Evolutionary conservation across 2,329 filamentous ascomycete genomes (phyloP).

Genomic region (Fusarium temperatum): DNA sequence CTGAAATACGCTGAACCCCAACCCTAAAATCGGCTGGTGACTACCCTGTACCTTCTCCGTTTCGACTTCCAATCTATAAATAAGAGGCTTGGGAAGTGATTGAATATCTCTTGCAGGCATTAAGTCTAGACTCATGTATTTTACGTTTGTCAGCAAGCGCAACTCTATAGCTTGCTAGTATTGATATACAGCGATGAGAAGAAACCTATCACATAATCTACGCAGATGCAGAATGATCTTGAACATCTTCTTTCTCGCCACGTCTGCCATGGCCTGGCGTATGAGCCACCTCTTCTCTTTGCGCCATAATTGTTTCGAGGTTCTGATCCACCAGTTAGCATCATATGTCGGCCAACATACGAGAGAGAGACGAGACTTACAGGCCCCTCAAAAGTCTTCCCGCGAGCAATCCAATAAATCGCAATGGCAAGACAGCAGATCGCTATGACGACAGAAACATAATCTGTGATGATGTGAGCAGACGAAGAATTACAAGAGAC

Average conservation of each 20-base stretch:
- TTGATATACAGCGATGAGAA: fast-evolving
- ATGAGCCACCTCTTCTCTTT: not conserved
- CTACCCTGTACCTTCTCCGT: not conserved
- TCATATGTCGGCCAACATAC: not conserved
- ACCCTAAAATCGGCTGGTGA: fast-evolving
- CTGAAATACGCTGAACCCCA: not conserved
- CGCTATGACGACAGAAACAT: not conserved
- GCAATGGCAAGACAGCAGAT: not conserved
- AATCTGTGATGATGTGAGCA: not conserved
- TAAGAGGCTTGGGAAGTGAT: too few relatives aligned
- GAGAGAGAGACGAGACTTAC: not conserved
- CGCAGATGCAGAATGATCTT: not conserved
- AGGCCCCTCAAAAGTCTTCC: not conserved
- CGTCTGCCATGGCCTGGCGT: not conserved
- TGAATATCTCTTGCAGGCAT: too few relatives aligned
- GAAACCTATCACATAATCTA: not conserved
- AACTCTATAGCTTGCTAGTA: too few relatives aligned
- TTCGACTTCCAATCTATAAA: too few relatives aligned
- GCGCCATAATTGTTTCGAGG: not conserved
- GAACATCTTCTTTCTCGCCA: not conserved
- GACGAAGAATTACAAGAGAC: too few relatives aligned
- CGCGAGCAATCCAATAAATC: not conserved
- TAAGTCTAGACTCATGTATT: not conserved
- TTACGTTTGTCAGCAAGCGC: fast-evolving
- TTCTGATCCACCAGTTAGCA: not conserved